Percentiles rank a stretch among this genome's conserved stretches.
Conservation (phyloP, 2,329 filamentous ascomycete genomes). For the Dothistroma septosporum region DNA sequence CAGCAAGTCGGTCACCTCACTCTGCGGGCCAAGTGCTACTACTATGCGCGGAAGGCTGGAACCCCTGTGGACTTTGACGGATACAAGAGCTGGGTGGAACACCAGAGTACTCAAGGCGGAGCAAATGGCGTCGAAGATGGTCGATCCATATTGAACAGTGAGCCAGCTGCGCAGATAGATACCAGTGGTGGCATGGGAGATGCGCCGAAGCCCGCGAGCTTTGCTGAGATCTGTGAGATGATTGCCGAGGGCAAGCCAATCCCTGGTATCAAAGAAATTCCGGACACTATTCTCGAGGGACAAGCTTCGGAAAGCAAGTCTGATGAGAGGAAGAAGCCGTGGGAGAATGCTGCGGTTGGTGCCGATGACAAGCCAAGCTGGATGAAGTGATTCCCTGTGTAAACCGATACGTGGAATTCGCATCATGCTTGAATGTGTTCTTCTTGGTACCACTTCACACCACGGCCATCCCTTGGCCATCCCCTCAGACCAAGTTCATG, state of each 20-base stretch:
- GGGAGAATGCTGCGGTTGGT: slow-evolving; percentile 60
- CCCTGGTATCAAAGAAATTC: slow-evolving; percentile 82
- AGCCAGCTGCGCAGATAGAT: slow-evolving; percentile 3
- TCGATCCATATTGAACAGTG: not conserved
- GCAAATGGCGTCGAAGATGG: slow-evolving; percentile 5
- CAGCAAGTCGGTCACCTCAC: slow-evolving; percentile 56
- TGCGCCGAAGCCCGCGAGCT: slow-evolving; percentile 74
- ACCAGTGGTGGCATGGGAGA: slow-evolving; percentile 35
- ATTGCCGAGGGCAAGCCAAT: slow-evolving; percentile 78
- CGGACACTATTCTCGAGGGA: slow-evolving; percentile 69
- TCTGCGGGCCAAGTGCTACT: slow-evolving; percentile 66
- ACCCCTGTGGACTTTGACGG: slow-evolving; percentile 58
- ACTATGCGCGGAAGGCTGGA: slow-evolving; percentile 50
- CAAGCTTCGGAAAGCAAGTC: slow-evolving; percentile 58
- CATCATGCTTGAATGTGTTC: not conserved
- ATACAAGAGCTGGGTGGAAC: slow-evolving; percentile 62
- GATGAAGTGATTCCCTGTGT: slow-evolving; percentile 21
- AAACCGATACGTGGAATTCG: not conserved
- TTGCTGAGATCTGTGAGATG: slow-evolving; percentile 79
- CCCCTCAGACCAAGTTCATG: too few species aligned
- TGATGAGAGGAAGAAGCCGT: slow-evolving; percentile 63
- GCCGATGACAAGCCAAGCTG: slow-evolving; percentile 25
- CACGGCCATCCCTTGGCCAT: too few species aligned
- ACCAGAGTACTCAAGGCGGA: slow-evolving; percentile 24
- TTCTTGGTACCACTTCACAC: not conserved